Evolutionary conservation across 1,139 yeast genomes (phyloP), one percentile per base, ranked within the genome.

Genomic region (Kodamaea sp.): DNA sequence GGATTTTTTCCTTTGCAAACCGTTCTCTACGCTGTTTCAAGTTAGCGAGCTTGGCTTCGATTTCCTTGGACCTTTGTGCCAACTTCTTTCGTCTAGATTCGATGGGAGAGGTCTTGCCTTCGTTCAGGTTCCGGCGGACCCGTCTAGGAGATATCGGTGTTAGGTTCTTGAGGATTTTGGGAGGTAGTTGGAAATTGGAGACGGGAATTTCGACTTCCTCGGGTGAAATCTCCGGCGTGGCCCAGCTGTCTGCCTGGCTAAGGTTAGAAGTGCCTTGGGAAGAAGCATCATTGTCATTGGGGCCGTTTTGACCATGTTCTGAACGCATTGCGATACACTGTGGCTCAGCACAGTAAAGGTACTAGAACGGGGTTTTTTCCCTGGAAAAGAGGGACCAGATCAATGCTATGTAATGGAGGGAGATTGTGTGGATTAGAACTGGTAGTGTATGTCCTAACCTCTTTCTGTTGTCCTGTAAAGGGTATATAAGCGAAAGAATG

Each of bases 131-230:
- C 24, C 15, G 18, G 23, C 19, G 7, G 10, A 15, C 20, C n/a
- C 15, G 10, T 16, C 15, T 15, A 18, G 28, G 19, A 15, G 24
- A 15, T 11, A 28, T 23, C 13, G 41, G 43, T 8, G 43, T 40
- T 28, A 40, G 28, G 23, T 40, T 40, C 28, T 34, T 32, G 22
- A 34, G 36, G 24, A 40, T 40, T 6, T 20, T 26, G 14, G 28
- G 28, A 10, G 43, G 41, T 9, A 40, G 20, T 9, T 37, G 33
- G 24, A 40, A 37, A 4, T 21, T 12, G 13, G 31, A 18, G 9
- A 9, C 9, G 8, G 21, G 21, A n/a, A n/a, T n/a, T n/a, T n/a
- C n/a, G n/a, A n/a, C n/a, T 18, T 18, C 21, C 21, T 18, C 21
- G 21, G 21, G 21, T 9, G 9, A 6, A 18, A 18, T 18, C 9